A percentile compares a stretch with the other conserved stretches of the same genome.
These are phyloP conservation scores for Populus davidiana DNA, from an alignment of 345 rosid genomes.

Conservation along the genomic window DNA sequence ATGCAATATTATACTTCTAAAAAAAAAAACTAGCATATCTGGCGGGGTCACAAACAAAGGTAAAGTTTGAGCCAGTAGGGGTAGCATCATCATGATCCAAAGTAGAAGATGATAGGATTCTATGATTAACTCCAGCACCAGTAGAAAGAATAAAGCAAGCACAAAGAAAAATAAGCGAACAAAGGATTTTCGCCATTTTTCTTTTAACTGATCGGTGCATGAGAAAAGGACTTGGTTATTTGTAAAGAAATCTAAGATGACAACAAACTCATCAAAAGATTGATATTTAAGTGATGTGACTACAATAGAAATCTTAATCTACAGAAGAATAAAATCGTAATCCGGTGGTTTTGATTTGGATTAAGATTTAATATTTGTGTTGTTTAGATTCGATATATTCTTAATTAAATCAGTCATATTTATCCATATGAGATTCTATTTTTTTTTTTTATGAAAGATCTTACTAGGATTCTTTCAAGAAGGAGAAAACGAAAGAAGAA, in stretches of 20 bases:
- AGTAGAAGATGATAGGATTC: not conserved
- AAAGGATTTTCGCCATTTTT: not conserved
- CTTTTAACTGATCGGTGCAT: not conserved
- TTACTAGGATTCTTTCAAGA: not conserved
- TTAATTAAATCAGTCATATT: too few relatives aligned
- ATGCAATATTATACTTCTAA: too few relatives aligned
- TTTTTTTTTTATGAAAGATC: not conserved
- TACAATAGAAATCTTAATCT: too few relatives aligned
- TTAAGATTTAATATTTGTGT: not conserved
- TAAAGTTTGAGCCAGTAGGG: not conserved
- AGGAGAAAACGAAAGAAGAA: too few relatives aligned
- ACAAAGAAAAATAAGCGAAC: not conserved
- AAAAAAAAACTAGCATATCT: not conserved
- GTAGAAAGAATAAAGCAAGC: not conserved
- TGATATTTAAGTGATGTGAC: too few relatives aligned
- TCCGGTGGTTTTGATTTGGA: not conserved
- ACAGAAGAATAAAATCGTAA: too few relatives aligned
- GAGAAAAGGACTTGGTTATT: not conserved
- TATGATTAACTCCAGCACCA: not conserved
- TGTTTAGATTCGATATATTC: not conserved
- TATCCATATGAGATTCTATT: too few relatives aligned
- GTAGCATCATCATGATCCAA: not conserved
- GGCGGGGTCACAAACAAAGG: constrained; percentile 25
- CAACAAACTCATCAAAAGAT: not conserved
- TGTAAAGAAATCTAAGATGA: not conserved